These are phyloP conservation scores for Colletotrichum acutatum DNA, from an alignment of 2,329 filamentous ascomycete genomes.

Conservation along the genomic window DNA sequence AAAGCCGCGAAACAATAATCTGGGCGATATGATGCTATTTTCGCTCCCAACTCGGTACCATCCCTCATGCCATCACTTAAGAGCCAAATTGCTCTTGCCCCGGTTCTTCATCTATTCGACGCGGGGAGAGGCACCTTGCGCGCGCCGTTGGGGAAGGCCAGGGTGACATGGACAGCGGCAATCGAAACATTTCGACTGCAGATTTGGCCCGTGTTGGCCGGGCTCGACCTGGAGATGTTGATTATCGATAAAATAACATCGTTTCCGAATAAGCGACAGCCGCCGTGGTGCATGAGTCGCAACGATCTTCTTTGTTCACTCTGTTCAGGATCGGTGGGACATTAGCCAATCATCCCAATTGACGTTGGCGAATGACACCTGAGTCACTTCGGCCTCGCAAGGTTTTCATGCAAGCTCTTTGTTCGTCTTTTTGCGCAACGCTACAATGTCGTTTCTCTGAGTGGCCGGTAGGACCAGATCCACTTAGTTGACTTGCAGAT, in stretches of 20 bases:
- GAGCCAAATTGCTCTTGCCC: not conserved
- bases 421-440: not conserved
- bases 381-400: constrained; percentile 14
- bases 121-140: constrained; percentile 3
- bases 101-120: constrained; percentile 7
- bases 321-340: not conserved
- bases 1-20: constrained; percentile 21
- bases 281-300: constrained; percentile 20
- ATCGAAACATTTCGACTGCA: constrained; percentile 27
- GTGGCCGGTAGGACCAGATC: not conserved
- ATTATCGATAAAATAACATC: constrained; percentile 8
- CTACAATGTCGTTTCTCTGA: not conserved
- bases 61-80: constrained; percentile 3
- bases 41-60: not conserved
- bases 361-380: not conserved
- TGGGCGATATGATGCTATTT: constrained; percentile 27
- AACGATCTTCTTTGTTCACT: not conserved
- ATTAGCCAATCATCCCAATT: not conserved
- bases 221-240: not conserved
- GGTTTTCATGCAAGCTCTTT: constrained; percentile 29
- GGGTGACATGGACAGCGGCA: constrained; percentile 26
- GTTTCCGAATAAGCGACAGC: constrained; percentile 22
- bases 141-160: not conserved
- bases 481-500: constrained; percentile 15
- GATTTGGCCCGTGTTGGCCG: not conserved